Evolutionary conservation across 1,139 yeast species (phyloP), one percentile per base, ranked within the genome.

Genomic region (Magnusiomyces magnusii): DNA sequence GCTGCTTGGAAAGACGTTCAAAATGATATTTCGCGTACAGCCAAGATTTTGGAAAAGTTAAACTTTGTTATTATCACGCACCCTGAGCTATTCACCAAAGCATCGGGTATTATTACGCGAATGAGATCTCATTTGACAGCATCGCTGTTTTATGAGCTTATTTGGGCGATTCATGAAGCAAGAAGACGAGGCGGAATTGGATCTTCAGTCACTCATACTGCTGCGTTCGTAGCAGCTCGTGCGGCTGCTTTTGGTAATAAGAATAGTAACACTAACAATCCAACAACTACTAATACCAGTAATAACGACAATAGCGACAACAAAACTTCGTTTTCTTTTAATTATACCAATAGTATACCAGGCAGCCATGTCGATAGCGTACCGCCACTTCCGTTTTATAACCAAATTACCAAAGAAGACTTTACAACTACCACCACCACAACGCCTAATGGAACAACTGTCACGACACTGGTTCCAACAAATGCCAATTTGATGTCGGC

Each of bases 91-190:
- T 86, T 89, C 67, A 79, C 83, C 1, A 82, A 81, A 56, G 77
- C 80, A 5, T 82, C 82, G 27, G 91, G 95, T 21, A 87, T 92
- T 39, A 87, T 92, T 55, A 82, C 89, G 1, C 78, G 95, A 60
- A 92, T 91, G 95, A 80, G 97, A 67, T 88, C 96, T 0, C 98
- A 92, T 73, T 77, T 92, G 66, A 88, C 97, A 0, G 96, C 95
- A 0, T 90, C 97, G 0, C 74, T 92, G 59, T 92, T 92, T 68
- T 92, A 92, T 70, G 98, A 92, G 72, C 78, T 92, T 60, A 93
- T 92, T 23, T 91, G 96, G 93, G 88, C 96, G 69, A 88, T 92
- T 55, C 97, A 92, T 71, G 97, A 92, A 69, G 97, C 97, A 0
- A 78, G 96, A 70, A 78, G 97, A 69, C 76, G 96, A 61, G 69